These are phyloP conservation scores for Isatis tinctoria DNA, from an alignment of 345 rosid species.

Conservation along the genomic window DNA sequence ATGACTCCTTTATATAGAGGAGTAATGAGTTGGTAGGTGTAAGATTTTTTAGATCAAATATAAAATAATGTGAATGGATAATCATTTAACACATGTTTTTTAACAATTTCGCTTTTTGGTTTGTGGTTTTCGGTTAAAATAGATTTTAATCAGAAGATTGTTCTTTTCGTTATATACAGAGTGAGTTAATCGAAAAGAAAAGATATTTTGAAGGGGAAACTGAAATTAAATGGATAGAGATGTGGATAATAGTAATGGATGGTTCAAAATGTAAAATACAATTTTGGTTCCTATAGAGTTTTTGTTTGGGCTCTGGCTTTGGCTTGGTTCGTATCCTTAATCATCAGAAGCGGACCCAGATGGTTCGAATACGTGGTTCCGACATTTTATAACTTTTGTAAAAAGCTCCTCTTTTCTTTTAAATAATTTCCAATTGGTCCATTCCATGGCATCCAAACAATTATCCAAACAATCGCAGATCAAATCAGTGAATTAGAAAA, in stretches of 20 bases:
- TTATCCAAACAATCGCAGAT: background rate
- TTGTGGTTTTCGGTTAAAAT: background rate
- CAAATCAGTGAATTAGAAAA: background rate
- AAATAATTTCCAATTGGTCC: background rate
- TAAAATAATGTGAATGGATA: no score
- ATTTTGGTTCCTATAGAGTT: background rate
- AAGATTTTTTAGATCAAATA: no score
- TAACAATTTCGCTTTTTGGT: no score
- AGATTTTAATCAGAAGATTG: background rate
- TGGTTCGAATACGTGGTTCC: constrained; percentile 13
- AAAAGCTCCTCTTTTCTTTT: background rate
- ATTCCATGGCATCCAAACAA: background rate
- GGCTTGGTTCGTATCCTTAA: constrained; percentile 1
- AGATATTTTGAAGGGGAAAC: background rate
- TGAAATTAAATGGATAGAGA: constrained; percentile 10
- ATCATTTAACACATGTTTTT: no score
- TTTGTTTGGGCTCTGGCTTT: constrained; percentile 4
- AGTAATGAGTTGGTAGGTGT: no score
- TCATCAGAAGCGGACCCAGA: constrained; percentile 18
- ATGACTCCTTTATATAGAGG: no score
- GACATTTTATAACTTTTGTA: background rate
- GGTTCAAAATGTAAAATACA: constrained; percentile 13
- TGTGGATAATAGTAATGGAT: constrained; percentile 25
- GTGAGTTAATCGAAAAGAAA: background rate
- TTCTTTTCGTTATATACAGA: background rate